Evolutionary conservation across 2,329 filamentous ascomycete genomes (phyloP).

Genomic region (Cordyceps javanica): DNA sequence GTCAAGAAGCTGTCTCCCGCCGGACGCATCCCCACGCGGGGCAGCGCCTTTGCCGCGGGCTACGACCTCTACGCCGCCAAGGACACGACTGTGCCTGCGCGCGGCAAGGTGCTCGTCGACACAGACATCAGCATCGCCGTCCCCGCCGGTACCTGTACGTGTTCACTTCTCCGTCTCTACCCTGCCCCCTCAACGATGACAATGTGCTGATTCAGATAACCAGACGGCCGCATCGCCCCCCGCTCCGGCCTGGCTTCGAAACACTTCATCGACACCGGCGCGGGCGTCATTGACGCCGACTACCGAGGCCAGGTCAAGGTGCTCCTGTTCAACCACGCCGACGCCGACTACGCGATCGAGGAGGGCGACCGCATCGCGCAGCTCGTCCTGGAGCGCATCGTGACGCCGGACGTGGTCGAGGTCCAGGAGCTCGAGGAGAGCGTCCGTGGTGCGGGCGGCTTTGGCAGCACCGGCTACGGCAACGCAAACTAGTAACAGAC

Average conservation of each 20-base stretch:
- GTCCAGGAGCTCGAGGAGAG: conserved; percentile 85
- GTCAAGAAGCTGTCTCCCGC: conserved; percentile 82
- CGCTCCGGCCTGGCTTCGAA: conserved; percentile 88
- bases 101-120: conserved; percentile 80
- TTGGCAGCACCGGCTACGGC: conserved; percentile 70
- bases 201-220: not conserved
- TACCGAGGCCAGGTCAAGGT: conserved; percentile 94
- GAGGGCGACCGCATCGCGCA: conserved; percentile 90
- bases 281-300: conserved; percentile 95
- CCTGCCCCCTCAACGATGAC: not conserved
- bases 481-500: no score
- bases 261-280: conserved; percentile 92
- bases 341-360: conserved; percentile 73
- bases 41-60: conserved; percentile 82
- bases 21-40: conserved; percentile 79
- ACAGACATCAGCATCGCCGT: conserved; percentile 90
- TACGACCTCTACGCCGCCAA: conserved; percentile 87
- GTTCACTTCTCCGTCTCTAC: not conserved
- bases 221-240: conserved; percentile 84
- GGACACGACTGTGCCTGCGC: conserved; percentile 67
- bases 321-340: conserved; percentile 86
- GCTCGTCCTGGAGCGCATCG: conserved; percentile 89
- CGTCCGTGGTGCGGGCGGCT: conserved; percentile 82
- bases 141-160: conserved; percentile 80
- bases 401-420: conserved; percentile 85